Base-by-base conservation (phyloP, 306 rosid species). In the Corylus americana region DNA sequence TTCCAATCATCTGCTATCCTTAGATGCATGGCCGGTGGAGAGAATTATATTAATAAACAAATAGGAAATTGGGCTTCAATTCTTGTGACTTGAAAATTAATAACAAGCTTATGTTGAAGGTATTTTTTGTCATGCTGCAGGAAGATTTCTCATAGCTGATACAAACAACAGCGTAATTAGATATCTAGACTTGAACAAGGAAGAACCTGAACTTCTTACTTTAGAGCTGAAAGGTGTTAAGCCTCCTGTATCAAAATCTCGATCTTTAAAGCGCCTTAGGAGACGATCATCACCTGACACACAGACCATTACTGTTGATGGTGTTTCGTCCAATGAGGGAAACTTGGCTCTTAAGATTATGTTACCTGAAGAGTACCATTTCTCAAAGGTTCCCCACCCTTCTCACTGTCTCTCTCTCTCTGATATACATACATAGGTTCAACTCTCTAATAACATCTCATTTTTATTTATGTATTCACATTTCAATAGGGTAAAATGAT, bases 81-180 rank as follows among this genome's bases (percentile, higher is more conserved):
- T 81, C 49, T 79, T 67, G 70, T 17, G 53, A 39, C 29, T 66
- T 57, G 29, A 37, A 50, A 37, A 50, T 58, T 72, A 31, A 37
- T 58, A 54, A 66, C 59, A 71, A 57, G 48, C 69, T 48, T 59
- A 74, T 22, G 69, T 51, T 80, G 55, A 59, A 76, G 73, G 59
- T n/a, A 22, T 29, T 55, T 59, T 9, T 68, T 51, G 27, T 79
- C 71, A 55, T 55, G 58, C 73, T 83, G 83, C 93, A 95, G 98
- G 98, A 79, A 89, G 93, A 88, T 70, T 95, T 53, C 86, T 87
- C 64, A 85, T 93, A 86, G 97, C 99, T 3, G 99, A 95, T 89
- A 95, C 98, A 69, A 93, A 95, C 91, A 95, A 93, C 83, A 93
- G 87, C 81, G 75, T 91, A 79, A 89, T 93, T 78, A 92, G 99